Percentiles rank a stretch among this genome's conserved stretches.
These are phyloP conservation scores for Candolleomyces efflorescens DNA, from an alignment of 768 basidiomycete genomes.

Conservation along the genomic window DNA sequence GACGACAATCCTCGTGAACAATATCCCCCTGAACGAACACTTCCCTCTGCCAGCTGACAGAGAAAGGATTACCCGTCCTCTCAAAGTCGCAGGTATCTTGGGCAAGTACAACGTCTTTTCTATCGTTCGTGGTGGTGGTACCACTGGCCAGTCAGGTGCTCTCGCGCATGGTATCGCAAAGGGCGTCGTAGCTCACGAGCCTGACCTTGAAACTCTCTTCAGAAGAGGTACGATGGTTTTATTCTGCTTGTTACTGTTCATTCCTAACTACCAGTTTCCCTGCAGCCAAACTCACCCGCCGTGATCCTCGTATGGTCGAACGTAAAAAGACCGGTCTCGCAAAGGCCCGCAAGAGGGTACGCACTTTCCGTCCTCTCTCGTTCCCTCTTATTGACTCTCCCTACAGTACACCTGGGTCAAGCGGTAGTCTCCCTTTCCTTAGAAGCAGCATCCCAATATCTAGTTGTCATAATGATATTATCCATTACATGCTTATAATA, in stretches of 20 bases:
- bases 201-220: slow-evolving; percentile 60
- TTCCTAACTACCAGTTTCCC: slow-evolving; percentile 1
- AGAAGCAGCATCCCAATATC: slow-evolving; percentile 7
- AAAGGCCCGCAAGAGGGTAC: slow-evolving; percentile 88
- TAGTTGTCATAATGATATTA: slow-evolving; percentile 8
- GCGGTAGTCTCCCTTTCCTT: slow-evolving; percentile 45
- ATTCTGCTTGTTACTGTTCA: not conserved
- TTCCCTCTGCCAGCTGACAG: slow-evolving; percentile 75
- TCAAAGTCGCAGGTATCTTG: slow-evolving; percentile 78
- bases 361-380: slow-evolving; percentile 26
- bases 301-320: slow-evolving; percentile 98
- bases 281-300: slow-evolving; percentile 76
- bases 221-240: slow-evolving; percentile 57
- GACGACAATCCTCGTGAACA: slow-evolving; percentile 80
- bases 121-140: slow-evolving; percentile 81
- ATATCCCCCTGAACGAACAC: slow-evolving; percentile 71
- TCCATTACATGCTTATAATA: slow-evolving; percentile 14
- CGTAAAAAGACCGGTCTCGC: slow-evolving; percentile 93
- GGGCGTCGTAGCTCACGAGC: slow-evolving; percentile 68
- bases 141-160: slow-evolving; percentile 91
- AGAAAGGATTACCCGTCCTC: slow-evolving; percentile 75
- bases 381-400: slow-evolving; percentile 9
- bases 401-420: slow-evolving; percentile 93
- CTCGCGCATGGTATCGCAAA: slow-evolving; percentile 74
- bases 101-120: slow-evolving; percentile 81